Percentiles rank a stretch among this genome's conserved stretches.
phyloP scores from a whole-genome alignment of 345 rosid genomes.

The Abelmoschus esculentus region DNA sequence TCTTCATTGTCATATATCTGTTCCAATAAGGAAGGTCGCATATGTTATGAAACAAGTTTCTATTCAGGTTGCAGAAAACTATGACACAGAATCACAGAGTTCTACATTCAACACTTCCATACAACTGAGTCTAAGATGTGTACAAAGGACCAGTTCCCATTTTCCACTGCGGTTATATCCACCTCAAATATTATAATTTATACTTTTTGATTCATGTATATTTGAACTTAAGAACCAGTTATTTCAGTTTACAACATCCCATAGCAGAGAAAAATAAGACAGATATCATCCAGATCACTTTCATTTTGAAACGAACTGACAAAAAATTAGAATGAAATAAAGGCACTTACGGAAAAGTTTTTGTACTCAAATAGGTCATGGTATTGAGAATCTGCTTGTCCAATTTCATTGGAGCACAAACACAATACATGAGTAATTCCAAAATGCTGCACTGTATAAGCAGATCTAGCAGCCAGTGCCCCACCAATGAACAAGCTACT shows the following conservation, averaged over 20 bases:
- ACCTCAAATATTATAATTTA: too few species aligned
- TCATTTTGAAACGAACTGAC: neutral
- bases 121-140: too few species aligned
- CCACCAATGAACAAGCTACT: slow-evolving; percentile 78
- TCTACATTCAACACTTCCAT: too few species aligned
- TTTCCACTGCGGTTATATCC: too few species aligned
- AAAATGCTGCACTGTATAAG: slow-evolving; percentile 68
- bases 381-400: slow-evolving; percentile 87
- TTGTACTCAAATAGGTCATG: slow-evolving; percentile 68
- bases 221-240: too few species aligned
- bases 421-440: slow-evolving; percentile 81
- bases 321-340: slow-evolving; percentile 3
- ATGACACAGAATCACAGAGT: too few species aligned
- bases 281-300: too few species aligned
- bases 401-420: slow-evolving; percentile 91
- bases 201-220: too few species aligned
- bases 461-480: slow-evolving; percentile 85
- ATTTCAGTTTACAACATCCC: too few species aligned
- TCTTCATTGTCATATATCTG: slow-evolving; percentile 86
- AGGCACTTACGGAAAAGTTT: slow-evolving; percentile 71
- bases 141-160: too few species aligned
- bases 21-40: slow-evolving; percentile 11
- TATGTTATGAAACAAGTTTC: slow-evolving; percentile 7
- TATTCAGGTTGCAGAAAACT: neutral
- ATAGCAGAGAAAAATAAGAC: too few species aligned